Conservation (phyloP, 208 protist species). For the Phytomonas serpens region DNA sequence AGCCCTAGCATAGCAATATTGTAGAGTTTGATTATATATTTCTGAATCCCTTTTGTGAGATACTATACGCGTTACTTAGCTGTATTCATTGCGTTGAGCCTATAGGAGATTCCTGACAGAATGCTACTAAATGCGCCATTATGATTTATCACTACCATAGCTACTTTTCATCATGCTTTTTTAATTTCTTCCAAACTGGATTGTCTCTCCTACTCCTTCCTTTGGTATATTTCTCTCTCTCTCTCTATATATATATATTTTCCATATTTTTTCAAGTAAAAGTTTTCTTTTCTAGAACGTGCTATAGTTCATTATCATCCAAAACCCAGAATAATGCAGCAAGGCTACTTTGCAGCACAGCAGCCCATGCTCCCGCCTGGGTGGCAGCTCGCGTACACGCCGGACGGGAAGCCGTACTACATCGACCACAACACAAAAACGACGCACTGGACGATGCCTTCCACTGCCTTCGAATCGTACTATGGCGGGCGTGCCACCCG, state of each 20-base stretch:
- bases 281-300: too few species aligned
- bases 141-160: conserved; percentile 18
- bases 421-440: conserved; percentile 87
- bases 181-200: background rate
- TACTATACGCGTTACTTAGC: background rate
- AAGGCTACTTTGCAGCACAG: too few species aligned
- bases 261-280: too few species aligned
- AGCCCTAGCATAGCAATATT: background rate
- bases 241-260: background rate
- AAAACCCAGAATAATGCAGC: too few species aligned
- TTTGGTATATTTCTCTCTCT: background rate
- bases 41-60: conserved; percentile 2
- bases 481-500: conserved; percentile 29
- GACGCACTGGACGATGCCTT: conserved; percentile 73
- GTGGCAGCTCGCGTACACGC: conserved; percentile 75
- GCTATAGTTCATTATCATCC: too few species aligned
- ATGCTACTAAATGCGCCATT: conserved; percentile 11
- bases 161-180: conserved; percentile 8
- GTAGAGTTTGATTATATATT: background rate
- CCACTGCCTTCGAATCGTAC: conserved; percentile 17
- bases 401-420: conserved; percentile 66
- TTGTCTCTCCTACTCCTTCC: too few species aligned
- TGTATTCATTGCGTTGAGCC: background rate
- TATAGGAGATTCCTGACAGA: background rate
- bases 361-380: conserved; percentile 43